These are phyloP conservation scores for Zizania palustris DNA, from an alignment of 202 grass and related monocot species.

Conservation along the genomic window DNA sequence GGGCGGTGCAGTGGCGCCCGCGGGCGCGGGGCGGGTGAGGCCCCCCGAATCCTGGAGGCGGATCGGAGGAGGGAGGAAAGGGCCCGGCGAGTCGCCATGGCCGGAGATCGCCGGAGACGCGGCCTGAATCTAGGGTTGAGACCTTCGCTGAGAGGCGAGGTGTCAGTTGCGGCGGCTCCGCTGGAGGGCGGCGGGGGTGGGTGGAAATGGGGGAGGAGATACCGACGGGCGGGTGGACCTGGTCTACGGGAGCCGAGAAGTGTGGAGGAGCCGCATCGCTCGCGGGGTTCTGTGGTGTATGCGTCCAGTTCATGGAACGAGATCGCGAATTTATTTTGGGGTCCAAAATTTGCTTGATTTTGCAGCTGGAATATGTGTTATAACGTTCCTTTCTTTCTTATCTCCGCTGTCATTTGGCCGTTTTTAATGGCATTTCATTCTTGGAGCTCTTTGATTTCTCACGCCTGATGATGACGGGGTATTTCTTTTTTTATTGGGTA, in stretches of 20 bases:
- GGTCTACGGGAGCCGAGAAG: constrained; percentile 38
- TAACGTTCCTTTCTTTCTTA: background rate
- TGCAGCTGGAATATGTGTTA: constrained; percentile 36
- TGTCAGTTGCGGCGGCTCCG: constrained; percentile 49
- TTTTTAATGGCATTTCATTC: background rate
- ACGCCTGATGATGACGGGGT: background rate
- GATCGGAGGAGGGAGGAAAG: constrained; percentile 72
- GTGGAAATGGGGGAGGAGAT: constrained; percentile 45
- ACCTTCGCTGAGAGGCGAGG: constrained; percentile 1
- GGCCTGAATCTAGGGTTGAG: constrained; percentile 67
- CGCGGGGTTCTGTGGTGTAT: constrained; percentile 9
- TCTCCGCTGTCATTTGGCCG: background rate
- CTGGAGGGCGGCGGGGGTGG: constrained; percentile 29
- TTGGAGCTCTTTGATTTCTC: background rate
- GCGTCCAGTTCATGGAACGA: constrained; percentile 26
- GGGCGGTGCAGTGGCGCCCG: constrained; percentile 47
- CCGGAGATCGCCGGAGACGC: constrained; percentile 58
- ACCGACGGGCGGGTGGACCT: constrained; percentile 37
- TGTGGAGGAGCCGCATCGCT: constrained; percentile 14
- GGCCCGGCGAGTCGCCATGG: constrained; percentile 92
- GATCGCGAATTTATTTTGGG: background rate
- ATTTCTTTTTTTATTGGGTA: background rate
- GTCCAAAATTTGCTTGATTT: constrained; percentile 40
- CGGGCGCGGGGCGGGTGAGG: constrained; percentile 42
- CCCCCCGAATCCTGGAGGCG: constrained; percentile 45